Base-by-base conservation (phyloP, 768 basidiomycete genomes). In the Phanerodontia chrysosporium region DNA sequence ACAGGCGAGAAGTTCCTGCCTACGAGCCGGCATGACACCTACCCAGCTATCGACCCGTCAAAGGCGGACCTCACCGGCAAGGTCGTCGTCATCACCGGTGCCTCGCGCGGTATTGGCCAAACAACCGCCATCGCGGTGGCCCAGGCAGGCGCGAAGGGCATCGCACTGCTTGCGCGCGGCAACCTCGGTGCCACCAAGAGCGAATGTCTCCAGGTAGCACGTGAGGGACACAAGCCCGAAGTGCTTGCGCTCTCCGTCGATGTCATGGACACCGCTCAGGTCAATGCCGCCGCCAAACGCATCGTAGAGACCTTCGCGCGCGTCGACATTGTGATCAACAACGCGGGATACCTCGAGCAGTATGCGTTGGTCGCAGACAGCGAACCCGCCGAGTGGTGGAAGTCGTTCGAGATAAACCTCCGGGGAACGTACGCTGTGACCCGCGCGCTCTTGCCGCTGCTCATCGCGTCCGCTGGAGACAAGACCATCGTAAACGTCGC, bases 41-140 rank as follows among this genome's bases (percentile, higher is more conserved):
- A 72, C 57, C 67, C 69, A 0, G 66, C 63, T 21, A 70, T 73
- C 18, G 66, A 67, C 48, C 70, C 70, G 4, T 2, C 36, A 12
- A 62, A 62, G n/a, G 49, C 52, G 1, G 51, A 66, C 27, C 62
- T 64, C 46, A 44, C 45, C 22, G 44, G 55, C 2, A 68, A 69
- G 58, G 67, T 71, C 18, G 69, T 70, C 25, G 59, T 51, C 29
- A 32, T 51, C 49, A 51, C 49, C 7, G 49, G 49, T 10, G 30
- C 30, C 16, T 51, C 49, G 18, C 9, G 30, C 14, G 49, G 49
- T 13, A 18, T 51, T 12, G 49, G 49, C 4, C 28, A 51, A 12
- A 29, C 49, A 4, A 51, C 29, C 29, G 49, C 49, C 28, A 16
- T 32, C 30, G 49, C 49, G 13, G 32, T 51, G 49, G 49, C 49